Base-by-base conservation (phyloP, 352 stramenopile species). In the Phytopythium montanum region DNA sequence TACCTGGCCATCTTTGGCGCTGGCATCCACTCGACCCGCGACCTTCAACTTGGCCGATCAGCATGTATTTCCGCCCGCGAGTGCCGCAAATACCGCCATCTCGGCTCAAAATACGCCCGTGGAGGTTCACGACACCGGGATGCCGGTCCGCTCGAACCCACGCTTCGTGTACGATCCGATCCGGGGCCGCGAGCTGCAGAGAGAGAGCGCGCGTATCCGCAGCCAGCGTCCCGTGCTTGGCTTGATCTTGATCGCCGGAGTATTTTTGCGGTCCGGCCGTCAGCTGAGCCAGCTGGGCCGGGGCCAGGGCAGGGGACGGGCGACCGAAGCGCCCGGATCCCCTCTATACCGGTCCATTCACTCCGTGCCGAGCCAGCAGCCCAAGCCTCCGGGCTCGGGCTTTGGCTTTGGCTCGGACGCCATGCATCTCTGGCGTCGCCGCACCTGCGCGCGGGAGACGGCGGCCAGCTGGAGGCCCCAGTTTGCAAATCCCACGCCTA, bases 401-500 rank as follows among this genome's bases (percentile, higher is more conserved):
- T 39, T 16, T 16, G 16, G 14, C 21, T 31, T 5, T 42, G 12
- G n/a, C 16, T 16, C 36, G 16, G n/a, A 19, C 18, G 28, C 52
- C 36, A 48, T 46, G 16, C 23, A 23, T 14, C 16, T 6, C 31
- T 26, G 13, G 13, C n/a, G 36, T 41, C 10, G 9, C 4, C 53
- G 26, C 38, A 59, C 49, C 38, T 59, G 53, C 53, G 36, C 6
- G 53, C 38, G 36, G 53, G 36, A 36, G 26, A 36, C 23, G n/a
- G 14, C 38, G 16, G 36, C 23, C 53, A 59, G 34, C 53, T 39
- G 53, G 33, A 38, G 42, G 36, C 48, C 66, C 59, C 68, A 80
- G 72, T 77, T 70, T 80, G 72, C 66, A 68, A 80, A 77, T 66
- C 42, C 62, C 56, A 7, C 29, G 39, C 51, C 34, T 53, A 26